phyloP scores from a whole-genome alignment of 1,284 basidiomycete genomes.

The Microbotryomycetes sp. region DNA sequence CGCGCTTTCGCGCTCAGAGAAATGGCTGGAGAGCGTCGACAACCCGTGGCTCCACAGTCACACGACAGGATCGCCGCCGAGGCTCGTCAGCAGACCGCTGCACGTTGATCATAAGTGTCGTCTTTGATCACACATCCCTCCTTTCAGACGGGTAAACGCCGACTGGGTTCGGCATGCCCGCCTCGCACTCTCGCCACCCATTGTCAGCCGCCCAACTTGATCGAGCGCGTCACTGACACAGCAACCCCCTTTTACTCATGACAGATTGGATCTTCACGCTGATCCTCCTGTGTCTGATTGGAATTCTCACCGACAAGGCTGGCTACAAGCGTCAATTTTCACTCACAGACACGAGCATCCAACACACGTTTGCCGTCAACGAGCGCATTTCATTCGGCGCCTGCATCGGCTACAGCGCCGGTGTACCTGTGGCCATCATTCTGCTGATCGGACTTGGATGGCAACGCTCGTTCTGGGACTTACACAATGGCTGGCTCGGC shows the following conservation, averaged over 20 bases:
- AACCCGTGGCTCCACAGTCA: neutral
- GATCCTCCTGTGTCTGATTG: slow-evolving; percentile 24
- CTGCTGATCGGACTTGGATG: slow-evolving; percentile 61
- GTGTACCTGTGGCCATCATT: slow-evolving; percentile 58
- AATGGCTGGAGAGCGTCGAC: neutral
- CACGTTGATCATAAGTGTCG: neutral
- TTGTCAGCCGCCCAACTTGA: no score
- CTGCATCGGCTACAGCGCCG: slow-evolving; percentile 61
- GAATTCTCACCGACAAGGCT: slow-evolving; percentile 26
- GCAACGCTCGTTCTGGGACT: slow-evolving; percentile 75
- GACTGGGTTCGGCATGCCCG: no score
- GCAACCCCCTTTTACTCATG: neutral
- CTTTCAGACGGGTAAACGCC: no score
- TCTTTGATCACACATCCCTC: neutral
- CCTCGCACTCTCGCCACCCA: no score
- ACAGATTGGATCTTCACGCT: slow-evolving; percentile 14
- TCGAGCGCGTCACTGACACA: neutral
- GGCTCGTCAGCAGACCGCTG: neutral
- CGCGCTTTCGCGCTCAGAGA: neutral
- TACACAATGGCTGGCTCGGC: slow-evolving; percentile 68
- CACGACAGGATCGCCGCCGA: neutral
- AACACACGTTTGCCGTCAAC: slow-evolving; percentile 62
- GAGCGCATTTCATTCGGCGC: slow-evolving; percentile 71
- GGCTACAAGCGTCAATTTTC: slow-evolving; percentile 83
- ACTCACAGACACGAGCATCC: slow-evolving; percentile 62